Conservation (phyloP, 2,329 filamentous ascomycete species). For the Fusarium multiceps region DNA sequence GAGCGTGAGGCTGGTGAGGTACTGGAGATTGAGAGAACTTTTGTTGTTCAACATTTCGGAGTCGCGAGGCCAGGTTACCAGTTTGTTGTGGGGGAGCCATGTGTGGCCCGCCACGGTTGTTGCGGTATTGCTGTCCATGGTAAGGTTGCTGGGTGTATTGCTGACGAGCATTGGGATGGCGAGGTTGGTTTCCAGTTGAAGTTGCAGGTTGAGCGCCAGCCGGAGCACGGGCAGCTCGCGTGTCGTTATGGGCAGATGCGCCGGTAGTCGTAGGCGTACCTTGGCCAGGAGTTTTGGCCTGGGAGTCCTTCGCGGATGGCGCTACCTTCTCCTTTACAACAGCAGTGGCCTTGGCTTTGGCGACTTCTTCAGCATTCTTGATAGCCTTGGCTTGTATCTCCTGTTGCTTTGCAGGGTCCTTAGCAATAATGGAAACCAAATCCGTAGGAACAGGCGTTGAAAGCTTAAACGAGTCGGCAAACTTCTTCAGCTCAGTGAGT, state of each 20-base stretch:
- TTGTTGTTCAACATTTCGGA: slow-evolving; percentile 64
- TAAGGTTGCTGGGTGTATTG: slow-evolving; percentile 61
- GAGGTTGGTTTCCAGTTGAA: slow-evolving; percentile 49
- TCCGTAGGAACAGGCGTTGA: slow-evolving; percentile 92
- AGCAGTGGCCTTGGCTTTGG: slow-evolving; percentile 64
- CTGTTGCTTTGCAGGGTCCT: slow-evolving; percentile 94
- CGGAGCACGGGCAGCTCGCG: slow-evolving; percentile 50
- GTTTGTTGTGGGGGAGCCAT: slow-evolving; percentile 55
- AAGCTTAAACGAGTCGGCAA: slow-evolving; percentile 93
- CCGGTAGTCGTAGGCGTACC: slow-evolving; percentile 32
- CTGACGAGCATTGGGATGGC: slow-evolving; percentile 62
- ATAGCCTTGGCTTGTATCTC: slow-evolving; percentile 91
- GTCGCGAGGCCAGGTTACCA: slow-evolving; percentile 61
- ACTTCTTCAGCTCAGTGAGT: slow-evolving; percentile 93
- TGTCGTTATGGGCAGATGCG: slow-evolving; percentile 40
- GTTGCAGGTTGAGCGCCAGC: slow-evolving; percentile 49
- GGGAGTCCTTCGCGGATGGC: slow-evolving; percentile 57
- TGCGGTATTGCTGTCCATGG: slow-evolving; percentile 60
- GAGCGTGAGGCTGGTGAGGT: slow-evolving; percentile 60
- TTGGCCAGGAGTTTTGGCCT: slow-evolving; percentile 52
- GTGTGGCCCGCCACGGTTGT: slow-evolving; percentile 59
- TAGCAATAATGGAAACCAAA: slow-evolving; percentile 93
- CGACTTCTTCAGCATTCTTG: slow-evolving; percentile 74
- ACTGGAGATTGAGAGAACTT: slow-evolving; percentile 58
- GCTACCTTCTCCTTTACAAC: slow-evolving; percentile 57